Evolutionary conservation across 208 protist genomes (phyloP).

Genomic region (Angomonas ambiguus): DNA sequence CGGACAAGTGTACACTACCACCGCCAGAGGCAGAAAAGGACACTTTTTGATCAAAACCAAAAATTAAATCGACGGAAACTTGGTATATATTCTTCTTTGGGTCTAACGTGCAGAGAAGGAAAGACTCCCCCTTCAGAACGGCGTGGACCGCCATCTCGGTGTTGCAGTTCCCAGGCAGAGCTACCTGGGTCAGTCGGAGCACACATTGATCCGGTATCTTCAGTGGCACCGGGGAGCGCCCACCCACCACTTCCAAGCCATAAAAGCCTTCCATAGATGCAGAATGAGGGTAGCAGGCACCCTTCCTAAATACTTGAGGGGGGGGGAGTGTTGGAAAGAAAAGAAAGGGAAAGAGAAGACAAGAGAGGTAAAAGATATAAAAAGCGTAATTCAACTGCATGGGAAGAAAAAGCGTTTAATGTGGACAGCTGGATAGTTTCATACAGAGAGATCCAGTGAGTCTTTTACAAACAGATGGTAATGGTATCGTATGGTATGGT

Average conservation of each 20-base stretch:
- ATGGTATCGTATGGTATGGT: too few relatives aligned
- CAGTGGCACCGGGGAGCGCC: constrained; percentile 34
- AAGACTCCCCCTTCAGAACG: constrained; percentile 34
- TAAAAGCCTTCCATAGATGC: constrained; percentile 71
- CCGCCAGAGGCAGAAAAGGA: constrained; percentile 30
- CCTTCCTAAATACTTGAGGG: too few relatives aligned
- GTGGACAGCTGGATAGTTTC: too few relatives aligned
- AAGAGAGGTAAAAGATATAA: not conserved
- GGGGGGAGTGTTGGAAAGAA: not conserved
- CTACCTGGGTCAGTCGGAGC: constrained; percentile 61
- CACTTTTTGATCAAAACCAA: constrained; percentile 37
- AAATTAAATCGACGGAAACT: constrained; percentile 57
- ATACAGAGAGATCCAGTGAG: too few relatives aligned
- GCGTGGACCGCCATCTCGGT: constrained; percentile 42
- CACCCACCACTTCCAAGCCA: constrained; percentile 61
- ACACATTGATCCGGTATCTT: constrained; percentile 59
- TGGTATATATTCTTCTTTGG: constrained; percentile 58
- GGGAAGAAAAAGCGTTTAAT: too few relatives aligned
- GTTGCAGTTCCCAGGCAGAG: constrained; percentile 49
- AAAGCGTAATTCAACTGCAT: not conserved
- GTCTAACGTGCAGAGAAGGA: constrained; percentile 67
- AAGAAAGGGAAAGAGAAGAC: not conserved
- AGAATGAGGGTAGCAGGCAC: too few relatives aligned
- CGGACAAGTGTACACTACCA: constrained; percentile 61
- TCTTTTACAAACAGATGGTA: too few relatives aligned